Percentiles rank a stretch among this genome's conserved stretches.
phyloP scores from a whole-genome alignment of 1,139 yeast genomes.

The Yamadazyma membranifaciens region DNA sequence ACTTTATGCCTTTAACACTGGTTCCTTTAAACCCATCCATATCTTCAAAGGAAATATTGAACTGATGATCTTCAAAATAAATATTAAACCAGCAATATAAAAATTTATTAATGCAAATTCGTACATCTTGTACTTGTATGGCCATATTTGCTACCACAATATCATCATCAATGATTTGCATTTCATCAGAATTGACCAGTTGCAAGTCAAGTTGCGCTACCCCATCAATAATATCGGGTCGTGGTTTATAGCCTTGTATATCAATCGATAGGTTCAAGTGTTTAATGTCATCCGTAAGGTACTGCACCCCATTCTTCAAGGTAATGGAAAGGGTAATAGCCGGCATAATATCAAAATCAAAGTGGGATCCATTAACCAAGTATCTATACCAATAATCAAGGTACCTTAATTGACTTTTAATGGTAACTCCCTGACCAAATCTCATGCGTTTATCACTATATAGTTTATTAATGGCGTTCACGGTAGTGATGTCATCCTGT shows the following conservation, averaged over 20 bases:
- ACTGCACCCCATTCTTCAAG: not conserved
- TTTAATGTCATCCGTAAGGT: not conserved
- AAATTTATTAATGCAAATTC: slow-evolving; percentile 8
- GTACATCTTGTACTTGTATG: slow-evolving; percentile 3
- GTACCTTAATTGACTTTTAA: slow-evolving; percentile 66
- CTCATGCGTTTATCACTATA: slow-evolving; percentile 65
- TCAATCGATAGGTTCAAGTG: not conserved
- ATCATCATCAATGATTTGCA: not conserved
- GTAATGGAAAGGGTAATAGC: not conserved
- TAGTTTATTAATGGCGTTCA: slow-evolving; percentile 45
- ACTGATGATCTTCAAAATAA: slow-evolving; percentile 11
- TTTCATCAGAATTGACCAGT: not conserved
- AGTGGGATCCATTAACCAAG: not conserved
- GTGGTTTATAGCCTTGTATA: slow-evolving; percentile 1
- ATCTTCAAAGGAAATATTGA: slow-evolving; percentile 46
- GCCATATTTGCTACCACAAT: not conserved
- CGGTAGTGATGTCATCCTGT: slow-evolving; percentile 15
- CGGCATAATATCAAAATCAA: not conserved
- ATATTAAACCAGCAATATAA: slow-evolving; percentile 33
- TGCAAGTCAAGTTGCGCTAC: not conserved
- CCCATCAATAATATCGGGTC: not conserved
- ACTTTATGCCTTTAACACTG: slow-evolving; percentile 43
- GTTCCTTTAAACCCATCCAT: slow-evolving; percentile 75
- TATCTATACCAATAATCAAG: slow-evolving; percentile 56
- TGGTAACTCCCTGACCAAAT: slow-evolving; percentile 69